Evolutionary conservation across 306 rosid species (phyloP), one percentile per base, ranked within the genome.

Genomic region (Prunus persica): DNA sequence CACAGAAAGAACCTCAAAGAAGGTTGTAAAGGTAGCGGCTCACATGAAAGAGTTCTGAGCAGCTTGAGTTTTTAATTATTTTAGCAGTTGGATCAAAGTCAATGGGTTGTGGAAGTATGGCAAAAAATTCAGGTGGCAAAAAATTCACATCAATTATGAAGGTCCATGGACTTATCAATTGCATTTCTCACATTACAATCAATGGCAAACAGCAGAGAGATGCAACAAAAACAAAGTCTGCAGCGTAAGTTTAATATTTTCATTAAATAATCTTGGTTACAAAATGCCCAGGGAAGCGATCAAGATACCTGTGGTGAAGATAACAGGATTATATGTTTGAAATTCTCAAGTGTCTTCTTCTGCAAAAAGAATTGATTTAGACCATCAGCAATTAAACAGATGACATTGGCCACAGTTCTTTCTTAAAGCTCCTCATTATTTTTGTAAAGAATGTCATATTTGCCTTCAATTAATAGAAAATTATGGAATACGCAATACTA

Each of bases 271-370:
- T 15, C 6, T 9, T 28, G 32, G 11, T 34, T 30, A 24, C 4
- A 6, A 18, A 76, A 72, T 8, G 14, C 57, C 22, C 3, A 24
- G 67, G 54, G 65, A 32, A 63, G 32, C 71, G 71, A 77, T 71
- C 70, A 45, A 51, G 78, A 76, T 85, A 94, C 98, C 96, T 94
- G 98, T 19, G 98, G 98, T 56, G 98, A 94, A 78, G 98, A 94
- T 46, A 92, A 73, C 80, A 94, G 79, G 71, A 94, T 79, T 84
- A 94, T 86, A 82, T 94, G 88, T 89, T 78, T 90, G 87, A 94
- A 94, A 79, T 77, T 84, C 81, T 88, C 93, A 71, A 94, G 81
- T 12, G 98, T 94, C 83, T 89, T 92, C 80, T 92, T 84, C 98
- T 94, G 98, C 71, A 30, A 55, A 66, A 72, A 81, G 6, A 76